phyloP scores from a whole-genome alignment of 352 stramenopile genomes.

The Pythium rishiriense region DNA sequence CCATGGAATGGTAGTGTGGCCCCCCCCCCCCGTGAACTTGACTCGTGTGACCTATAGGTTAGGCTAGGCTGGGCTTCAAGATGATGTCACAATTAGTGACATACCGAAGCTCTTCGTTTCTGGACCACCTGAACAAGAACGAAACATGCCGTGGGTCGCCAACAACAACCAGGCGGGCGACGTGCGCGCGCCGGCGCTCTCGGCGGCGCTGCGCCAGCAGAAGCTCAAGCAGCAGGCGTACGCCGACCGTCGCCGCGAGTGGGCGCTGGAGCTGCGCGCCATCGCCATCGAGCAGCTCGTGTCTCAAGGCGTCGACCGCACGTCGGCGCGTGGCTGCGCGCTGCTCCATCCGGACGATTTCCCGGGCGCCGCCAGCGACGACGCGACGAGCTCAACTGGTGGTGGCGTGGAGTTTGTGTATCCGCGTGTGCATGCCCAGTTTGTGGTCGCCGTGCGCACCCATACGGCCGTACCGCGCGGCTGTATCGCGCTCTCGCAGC shows the following conservation, averaged over 20 bases:
- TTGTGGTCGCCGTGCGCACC: conserved; percentile 57
- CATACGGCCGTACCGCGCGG: conserved; percentile 43
- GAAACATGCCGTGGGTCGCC: conserved; percentile 76
- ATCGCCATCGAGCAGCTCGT: conserved; percentile 45
- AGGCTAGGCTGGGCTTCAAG: not conserved
- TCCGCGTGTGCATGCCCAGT: conserved; percentile 73
- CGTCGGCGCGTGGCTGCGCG: conserved; percentile 46
- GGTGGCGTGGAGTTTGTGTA: conserved; percentile 45
- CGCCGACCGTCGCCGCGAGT: conserved; percentile 24
- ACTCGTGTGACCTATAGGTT: too few relatives aligned
- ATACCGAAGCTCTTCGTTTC: conserved; percentile 10
- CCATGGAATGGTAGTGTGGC: too few relatives aligned
- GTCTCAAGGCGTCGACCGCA: conserved; percentile 10
- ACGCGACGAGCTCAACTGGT: not conserved
- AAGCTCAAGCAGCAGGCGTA: conserved; percentile 39
- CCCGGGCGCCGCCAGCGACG: conserved; percentile 23
- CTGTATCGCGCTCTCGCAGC: conserved; percentile 57
- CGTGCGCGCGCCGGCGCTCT: conserved; percentile 72
- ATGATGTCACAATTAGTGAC: conserved; percentile 6
- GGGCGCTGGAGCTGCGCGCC: conserved; percentile 41
- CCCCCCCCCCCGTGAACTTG: too few relatives aligned
- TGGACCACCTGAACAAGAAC: conserved; percentile 17
- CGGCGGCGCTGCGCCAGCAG: conserved; percentile 51
- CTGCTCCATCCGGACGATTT: conserved; percentile 68
- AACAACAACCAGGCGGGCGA: conserved; percentile 86